Base-by-base conservation (phyloP, 495 filamentous ascomycete genomes). In the Aspergillus kassunensis region DNA sequence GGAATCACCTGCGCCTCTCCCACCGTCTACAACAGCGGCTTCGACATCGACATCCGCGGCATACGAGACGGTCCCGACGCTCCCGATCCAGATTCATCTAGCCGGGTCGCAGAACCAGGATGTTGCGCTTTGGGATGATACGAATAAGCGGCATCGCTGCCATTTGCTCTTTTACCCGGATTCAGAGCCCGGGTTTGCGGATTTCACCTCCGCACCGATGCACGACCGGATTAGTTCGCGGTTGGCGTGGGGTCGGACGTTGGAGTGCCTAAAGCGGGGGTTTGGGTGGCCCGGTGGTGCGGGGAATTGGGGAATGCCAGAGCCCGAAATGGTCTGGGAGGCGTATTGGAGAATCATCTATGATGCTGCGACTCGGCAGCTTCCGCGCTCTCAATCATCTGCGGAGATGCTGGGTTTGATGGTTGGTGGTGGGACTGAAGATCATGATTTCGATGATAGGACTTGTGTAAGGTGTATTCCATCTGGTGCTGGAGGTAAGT, bases 291-390 rank as follows among this genome's bases (percentile, higher is more conserved):
- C 61, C n/a, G 61, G 58, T 2, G 52, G 62, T n/a, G 55, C 57
- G 2, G 44, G 44, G 6, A 20, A 46, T 46, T 70, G 69, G 57
- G 68, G 73, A 9, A 76, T 82, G 35, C 73, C 72, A 1, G 80
- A 81, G 51, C 62, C 86, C 16, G 85, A 89, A 57, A 69, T 61
- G 4, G 68, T 81, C 3, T 77, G 83, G 68, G 85, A 88, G 45
- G 64, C 74, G 40, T 81, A 87, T 59, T 67, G 69, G 69, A 46
- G 50, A 20, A 51, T 47, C 24, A 44, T 56, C 15, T 36, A 51
- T 13, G 48, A 56, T 8, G 16, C 8, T 24, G 44, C 15, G 29
- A 64, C 21, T 16, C 53, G 19, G 12, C 19, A 9, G 39, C 16
- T 7, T 7, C 4, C 20, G 20, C 5, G 10, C 12, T 23, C 44